Base-by-base conservation (phyloP, 2,329 filamentous ascomycete species). In the Endocalyx cinctus region DNA sequence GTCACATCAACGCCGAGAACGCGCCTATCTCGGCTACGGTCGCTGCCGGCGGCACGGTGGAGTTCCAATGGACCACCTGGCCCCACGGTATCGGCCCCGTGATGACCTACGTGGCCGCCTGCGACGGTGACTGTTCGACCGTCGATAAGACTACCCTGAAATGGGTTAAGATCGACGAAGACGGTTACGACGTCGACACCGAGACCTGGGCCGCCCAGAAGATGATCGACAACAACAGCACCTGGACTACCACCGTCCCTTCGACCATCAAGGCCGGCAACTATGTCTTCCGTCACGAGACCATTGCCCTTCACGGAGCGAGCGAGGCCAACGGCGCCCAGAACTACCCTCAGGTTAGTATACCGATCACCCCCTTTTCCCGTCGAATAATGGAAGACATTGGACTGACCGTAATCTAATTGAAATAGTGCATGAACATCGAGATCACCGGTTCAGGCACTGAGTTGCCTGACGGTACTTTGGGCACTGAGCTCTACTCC, bases 351-450 rank as follows among this genome's bases (percentile, higher is more conserved):
- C n/a, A n/a, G n/a, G n/a, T n/a, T n/a, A n/a, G n/a, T n/a, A n/a
- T n/a, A n/a, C n/a, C n/a, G n/a, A n/a, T n/a, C n/a, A n/a, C n/a
- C n/a, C n/a, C n/a, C n/a, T n/a, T n/a, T n/a, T n/a, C n/a, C n/a
- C n/a, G n/a, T n/a, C n/a, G n/a, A n/a, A n/a, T n/a, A n/a, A n/a
- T n/a, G n/a, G n/a, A n/a, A n/a, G n/a, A n/a, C n/a, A n/a, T n/a
- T n/a, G n/a, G n/a, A n/a, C n/a, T n/a, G n/a, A n/a, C n/a, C n/a
- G n/a, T n/a, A n/a, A n/a, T n/a, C n/a, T n/a, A n/a, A n/a, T n/a
- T n/a, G n/a, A n/a, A n/a, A n/a, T 65, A 69, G 43, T 70, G 75
- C 51, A 56, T 76, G 51, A 78, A 79, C 61, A 52, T 79, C 38
- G 61, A 70, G 38, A 61, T 79, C 42, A 69, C 66, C 23, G 70